Base-by-base conservation (phyloP, 2,329 filamentous ascomycete species). In the Aspergillus neoniger region DNA sequence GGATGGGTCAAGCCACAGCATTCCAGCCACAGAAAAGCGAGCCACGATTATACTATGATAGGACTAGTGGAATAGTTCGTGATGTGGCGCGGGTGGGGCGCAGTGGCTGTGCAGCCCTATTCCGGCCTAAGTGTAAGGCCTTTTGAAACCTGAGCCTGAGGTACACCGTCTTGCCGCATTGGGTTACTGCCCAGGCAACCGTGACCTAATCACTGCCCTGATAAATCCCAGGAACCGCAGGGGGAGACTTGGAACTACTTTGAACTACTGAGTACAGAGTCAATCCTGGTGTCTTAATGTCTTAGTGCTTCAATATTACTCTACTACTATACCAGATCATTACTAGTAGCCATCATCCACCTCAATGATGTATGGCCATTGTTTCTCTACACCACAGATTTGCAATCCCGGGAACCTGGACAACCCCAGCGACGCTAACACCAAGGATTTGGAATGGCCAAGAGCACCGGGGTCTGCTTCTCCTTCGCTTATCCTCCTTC, bases 1-100 rank as follows among this genome's bases (percentile, higher is more conserved):
- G 55, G 51, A 51, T 59, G 49, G 60, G 53, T 63, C 60, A 61
- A 68, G 65, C 65, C 65, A 67, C 65, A 61, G 53, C 17, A 25
- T 47, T 60, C 53, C 55, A 64, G 66, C 66, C 66, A 68, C 66
- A 63, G 17, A 57, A 14, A 38, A 5, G 30, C 39, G 48, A 58
- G 55, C 56, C 63, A 62, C 58, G 54, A 32, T 30, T 9, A 28
- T 30, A 43, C 58, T 48, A 43, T 50, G 21, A 47, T 56, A 56
- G 59, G 59, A 50, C 43, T 32, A 44, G 57, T 54, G 53, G 60
- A 54, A 41, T 41, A 49, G 55, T 52, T 30, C 59, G 59, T 14
- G 25, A 28, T 30, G 41, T 41, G 53, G 59, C 38, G 57, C 55
- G 17, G 28, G 59, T 56, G 62, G 54, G 58, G 36, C 43, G 30